These are phyloP conservation scores for Phaffomyces opuntiae DNA, from an alignment of 805 yeast species.

Conservation along the genomic window DNA sequence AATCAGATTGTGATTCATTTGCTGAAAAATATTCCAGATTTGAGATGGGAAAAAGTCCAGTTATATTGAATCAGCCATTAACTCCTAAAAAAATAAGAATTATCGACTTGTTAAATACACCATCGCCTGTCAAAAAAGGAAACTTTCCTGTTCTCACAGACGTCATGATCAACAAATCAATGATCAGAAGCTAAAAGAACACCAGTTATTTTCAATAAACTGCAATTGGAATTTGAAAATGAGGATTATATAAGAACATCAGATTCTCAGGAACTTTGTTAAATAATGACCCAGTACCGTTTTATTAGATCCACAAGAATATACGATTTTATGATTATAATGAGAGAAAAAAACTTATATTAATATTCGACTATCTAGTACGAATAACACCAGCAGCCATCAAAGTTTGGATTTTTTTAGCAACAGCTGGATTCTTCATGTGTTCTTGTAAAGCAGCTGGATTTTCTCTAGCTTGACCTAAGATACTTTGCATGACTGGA, in stretches of 20 bases:
- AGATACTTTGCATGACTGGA: conserved; percentile 92
- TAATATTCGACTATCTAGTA: conserved; percentile 44
- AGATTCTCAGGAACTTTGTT: not conserved
- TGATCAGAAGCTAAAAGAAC: no score
- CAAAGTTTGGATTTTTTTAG: conserved; percentile 78
- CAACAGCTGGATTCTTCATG: conserved; percentile 92
- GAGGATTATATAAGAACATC: no score
- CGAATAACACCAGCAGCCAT: conserved; percentile 97
- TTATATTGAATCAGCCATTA: conserved; percentile 24
- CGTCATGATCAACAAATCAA: no score
- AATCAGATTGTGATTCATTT: conserved; percentile 80
- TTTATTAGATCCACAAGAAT: no score
- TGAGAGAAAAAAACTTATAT: not conserved
- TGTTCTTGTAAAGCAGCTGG: conserved; percentile 97
- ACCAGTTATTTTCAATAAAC: no score
- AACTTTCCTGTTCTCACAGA: no score
- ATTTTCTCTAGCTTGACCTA: conserved; percentile 87
- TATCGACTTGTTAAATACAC: conserved; percentile 13
- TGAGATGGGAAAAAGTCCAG: conserved; percentile 9
- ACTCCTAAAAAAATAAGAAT: conserved; percentile 22
- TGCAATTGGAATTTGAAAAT: no score
- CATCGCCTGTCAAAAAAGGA: conserved; percentile 6
- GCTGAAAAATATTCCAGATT: conserved; percentile 31
- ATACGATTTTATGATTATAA: not conserved
- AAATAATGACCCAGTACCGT: not conserved